Conservation (phyloP, 495 filamentous ascomycete species). For the Penicillium manginii region DNA sequence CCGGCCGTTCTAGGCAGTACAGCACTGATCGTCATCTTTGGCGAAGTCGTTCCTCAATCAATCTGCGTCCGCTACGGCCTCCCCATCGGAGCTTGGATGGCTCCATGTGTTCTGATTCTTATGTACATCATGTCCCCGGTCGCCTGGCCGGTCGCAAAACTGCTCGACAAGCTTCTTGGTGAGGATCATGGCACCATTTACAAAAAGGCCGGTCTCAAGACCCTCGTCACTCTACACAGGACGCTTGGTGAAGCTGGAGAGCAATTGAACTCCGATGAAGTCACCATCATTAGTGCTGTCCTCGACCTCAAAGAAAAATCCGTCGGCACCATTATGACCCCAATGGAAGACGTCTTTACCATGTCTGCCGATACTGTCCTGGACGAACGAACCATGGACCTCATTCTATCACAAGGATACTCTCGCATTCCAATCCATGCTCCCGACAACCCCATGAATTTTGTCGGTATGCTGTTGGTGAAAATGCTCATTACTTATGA, state of each 20-base stretch:
- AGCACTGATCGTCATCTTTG: conserved; percentile 95
- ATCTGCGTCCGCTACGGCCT: conserved; percentile 96
- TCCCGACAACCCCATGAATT: conserved; percentile 80
- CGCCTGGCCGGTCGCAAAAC: conserved; percentile 87
- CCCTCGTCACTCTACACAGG: conserved; percentile 89
- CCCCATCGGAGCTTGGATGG: conserved; percentile 94
- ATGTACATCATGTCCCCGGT: conserved; percentile 91
- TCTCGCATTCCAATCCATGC: conserved; percentile 94
- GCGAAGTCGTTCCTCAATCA: conserved; percentile 93
- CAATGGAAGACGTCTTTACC: conserved; percentile 94
- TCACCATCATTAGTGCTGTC: conserved; percentile 97
- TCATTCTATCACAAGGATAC: conserved; percentile 89
- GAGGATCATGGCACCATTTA: conserved; percentile 94
- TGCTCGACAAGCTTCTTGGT: conserved; percentile 85
- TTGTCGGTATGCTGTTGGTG: conserved; percentile 95
- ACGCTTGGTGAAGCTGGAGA: conserved; percentile 84
- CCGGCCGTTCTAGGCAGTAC: conserved; percentile 93
- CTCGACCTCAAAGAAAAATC: conserved; percentile 95
- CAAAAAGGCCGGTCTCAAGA: conserved; percentile 92
- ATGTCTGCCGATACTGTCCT: conserved; percentile 91
- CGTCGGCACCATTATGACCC: conserved; percentile 95
- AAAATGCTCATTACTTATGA: conserved; percentile 99
- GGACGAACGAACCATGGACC: conserved; percentile 90
- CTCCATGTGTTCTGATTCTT: conserved; percentile 80
- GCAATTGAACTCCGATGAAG: conserved; percentile 93